Conservation (phyloP, 2,329 filamentous ascomycete genomes). For the Leptographium wingfieldii region DNA sequence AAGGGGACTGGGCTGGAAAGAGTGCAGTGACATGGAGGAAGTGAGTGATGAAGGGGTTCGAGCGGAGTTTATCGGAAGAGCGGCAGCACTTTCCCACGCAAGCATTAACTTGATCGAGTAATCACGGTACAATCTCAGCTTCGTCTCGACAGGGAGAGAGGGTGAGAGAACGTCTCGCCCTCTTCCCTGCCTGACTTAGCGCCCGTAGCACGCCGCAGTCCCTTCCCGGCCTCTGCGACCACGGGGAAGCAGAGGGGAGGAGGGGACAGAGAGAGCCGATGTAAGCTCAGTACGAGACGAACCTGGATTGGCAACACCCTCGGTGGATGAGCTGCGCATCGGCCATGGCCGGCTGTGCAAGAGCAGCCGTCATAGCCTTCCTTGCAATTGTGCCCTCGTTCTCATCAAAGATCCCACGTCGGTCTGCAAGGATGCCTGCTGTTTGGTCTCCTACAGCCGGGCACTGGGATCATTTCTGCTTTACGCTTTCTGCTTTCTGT, state of each 20-base stretch:
- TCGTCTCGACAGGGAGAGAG: conserved; percentile 32
- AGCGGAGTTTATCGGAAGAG: conserved; percentile 29
- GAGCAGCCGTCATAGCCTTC: not conserved
- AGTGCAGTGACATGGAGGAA: conserved; percentile 1
- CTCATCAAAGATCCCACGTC: no score
- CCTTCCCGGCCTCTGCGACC: not conserved
- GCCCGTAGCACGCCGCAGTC: conserved; percentile 73
- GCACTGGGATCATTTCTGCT: not conserved
- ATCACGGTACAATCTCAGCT: conserved; percentile 93
- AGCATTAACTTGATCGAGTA: conserved; percentile 99
- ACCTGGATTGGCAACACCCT: conserved; percentile 4
- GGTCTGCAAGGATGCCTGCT: no score
- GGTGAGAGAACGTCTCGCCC: not conserved
- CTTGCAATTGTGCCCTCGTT: not conserved
- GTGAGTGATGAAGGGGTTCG: conserved; percentile 13
- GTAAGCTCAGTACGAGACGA: conserved; percentile 9
- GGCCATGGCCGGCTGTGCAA: not conserved
- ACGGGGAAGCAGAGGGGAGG: not conserved
- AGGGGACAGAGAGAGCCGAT: conserved; percentile 7
- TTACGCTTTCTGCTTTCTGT: not conserved
- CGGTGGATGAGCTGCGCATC: not conserved
- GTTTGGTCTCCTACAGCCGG: no score
- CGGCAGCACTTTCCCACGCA: conserved; percentile 97
- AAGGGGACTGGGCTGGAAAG: conserved; percentile 7
- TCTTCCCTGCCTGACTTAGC: conserved; percentile 44